phyloP scores from a whole-genome alignment of 345 rosid genomes.

The Eucalyptus albens region DNA sequence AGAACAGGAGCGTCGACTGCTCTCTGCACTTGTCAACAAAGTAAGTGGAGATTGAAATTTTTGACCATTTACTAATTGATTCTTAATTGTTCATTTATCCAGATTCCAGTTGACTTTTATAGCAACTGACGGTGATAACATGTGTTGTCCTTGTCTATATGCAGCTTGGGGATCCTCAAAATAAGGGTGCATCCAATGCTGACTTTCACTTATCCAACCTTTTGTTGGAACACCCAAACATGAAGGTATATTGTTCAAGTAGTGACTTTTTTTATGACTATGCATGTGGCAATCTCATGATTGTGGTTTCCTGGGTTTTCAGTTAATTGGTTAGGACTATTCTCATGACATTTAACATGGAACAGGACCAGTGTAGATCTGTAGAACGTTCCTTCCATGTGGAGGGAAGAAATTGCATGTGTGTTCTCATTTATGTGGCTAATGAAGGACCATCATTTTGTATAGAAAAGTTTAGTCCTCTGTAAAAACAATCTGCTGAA shows the following conservation, averaged over 20 bases:
- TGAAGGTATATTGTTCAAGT: conserved; percentile 48
- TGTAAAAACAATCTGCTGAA: background rate
- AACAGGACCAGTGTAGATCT: background rate
- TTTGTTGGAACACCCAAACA: conserved; percentile 89
- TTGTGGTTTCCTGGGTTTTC: background rate
- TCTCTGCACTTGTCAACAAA: conserved; percentile 81
- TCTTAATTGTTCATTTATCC: background rate
- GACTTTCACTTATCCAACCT: conserved; percentile 85
- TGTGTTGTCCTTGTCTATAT: background rate
- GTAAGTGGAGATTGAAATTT: conserved; percentile 19
- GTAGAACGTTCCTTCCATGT: background rate
- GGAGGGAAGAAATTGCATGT: background rate
- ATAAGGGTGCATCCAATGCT: conserved; percentile 91
- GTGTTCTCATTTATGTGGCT: background rate
- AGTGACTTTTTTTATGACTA: background rate
- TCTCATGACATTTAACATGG: background rate
- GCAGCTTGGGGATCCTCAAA: conserved; percentile 98
- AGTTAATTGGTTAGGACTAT: background rate
- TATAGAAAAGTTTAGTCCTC: background rate
- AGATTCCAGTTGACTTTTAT: background rate
- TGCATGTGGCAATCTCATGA: background rate
- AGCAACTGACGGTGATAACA: background rate
- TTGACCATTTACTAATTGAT: background rate
- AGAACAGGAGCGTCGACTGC: conserved; percentile 86
- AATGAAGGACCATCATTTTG: background rate